These are phyloP conservation scores for Scenedesmus sp. DNA, from an alignment of 163 green algal species.

Conservation along the genomic window DNA sequence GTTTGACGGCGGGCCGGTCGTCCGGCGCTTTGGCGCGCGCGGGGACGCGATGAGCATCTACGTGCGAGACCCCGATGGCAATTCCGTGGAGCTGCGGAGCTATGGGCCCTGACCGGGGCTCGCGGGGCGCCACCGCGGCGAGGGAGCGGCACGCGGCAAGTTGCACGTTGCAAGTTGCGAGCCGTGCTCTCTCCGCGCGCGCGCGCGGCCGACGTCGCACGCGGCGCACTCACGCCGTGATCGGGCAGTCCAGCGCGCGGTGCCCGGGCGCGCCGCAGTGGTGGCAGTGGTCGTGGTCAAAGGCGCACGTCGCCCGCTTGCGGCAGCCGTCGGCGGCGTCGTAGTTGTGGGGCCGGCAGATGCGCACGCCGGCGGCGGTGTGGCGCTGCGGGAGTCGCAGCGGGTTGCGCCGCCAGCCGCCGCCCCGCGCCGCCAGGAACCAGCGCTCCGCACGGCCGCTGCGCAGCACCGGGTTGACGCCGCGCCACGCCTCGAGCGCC, in stretches of 20 bases:
- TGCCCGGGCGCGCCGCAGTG: conserved; percentile 21
- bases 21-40: conserved; percentile 32
- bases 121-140: too few species aligned
- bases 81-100: conserved; percentile 36
- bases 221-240: conserved; percentile 4
- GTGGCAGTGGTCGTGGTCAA: conserved; percentile 43
- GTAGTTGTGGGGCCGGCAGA: conserved; percentile 46
- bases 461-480: conserved; percentile 7
- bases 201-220: too few species aligned
- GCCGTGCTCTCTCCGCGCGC: too few species aligned
- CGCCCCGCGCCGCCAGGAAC: conserved; percentile 13
- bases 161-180: too few species aligned
- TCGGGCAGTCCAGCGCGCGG: conserved; percentile 17
- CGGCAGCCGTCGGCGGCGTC: conserved; percentile 15
- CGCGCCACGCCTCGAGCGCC: background rate
- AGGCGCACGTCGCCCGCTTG: conserved; percentile 15
- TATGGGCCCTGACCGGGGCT: too few species aligned
- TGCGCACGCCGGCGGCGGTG: conserved; percentile 13
- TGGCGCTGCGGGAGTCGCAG: conserved; percentile 33
- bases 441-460: conserved; percentile 14
- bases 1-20: conserved; percentile 37
- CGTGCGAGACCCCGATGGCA: conserved; percentile 18
- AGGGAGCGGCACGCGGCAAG: too few species aligned
- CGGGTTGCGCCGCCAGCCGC: conserved; percentile 33
- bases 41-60: conserved; percentile 36